Percentiles rank a stretch among this genome's conserved stretches.
These are phyloP conservation scores for Cornus controversa DNA, from an alignment of 148 eudicot species.

Conservation along the genomic window DNA sequence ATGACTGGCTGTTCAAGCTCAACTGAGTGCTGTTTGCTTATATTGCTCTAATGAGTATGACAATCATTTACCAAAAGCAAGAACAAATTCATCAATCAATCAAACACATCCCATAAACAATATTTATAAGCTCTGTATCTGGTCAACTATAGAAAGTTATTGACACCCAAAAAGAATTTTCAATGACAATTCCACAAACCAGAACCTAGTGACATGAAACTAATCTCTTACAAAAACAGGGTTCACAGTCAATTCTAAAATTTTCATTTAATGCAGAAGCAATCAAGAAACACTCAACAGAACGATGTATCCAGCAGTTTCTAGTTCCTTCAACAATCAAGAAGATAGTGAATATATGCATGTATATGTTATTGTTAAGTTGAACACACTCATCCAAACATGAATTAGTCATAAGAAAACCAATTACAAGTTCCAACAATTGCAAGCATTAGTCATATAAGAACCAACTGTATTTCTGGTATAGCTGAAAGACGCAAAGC, in stretches of 20 bases:
- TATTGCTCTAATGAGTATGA: not conserved
- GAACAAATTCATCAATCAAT: not conserved
- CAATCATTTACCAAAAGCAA: not conserved
- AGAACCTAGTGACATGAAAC: not conserved
- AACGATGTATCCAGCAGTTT: not conserved
- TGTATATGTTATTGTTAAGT: not conserved
- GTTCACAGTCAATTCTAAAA: not conserved
- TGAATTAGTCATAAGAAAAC: not conserved
- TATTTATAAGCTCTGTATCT: not conserved
- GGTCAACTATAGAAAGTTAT: not conserved
- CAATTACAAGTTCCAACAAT: not conserved
- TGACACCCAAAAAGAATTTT: not conserved
- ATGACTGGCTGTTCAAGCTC: no score
- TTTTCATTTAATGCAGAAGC: not conserved
- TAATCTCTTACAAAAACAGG: not conserved
- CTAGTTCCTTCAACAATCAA: not conserved
- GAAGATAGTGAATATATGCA: not conserved
- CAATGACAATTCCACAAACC: not conserved
- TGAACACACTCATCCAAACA: not conserved
- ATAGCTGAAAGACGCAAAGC: not conserved
- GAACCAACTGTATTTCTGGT: not conserved
- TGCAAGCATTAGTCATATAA: not conserved
- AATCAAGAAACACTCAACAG: not conserved
- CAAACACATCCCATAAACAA: not conserved
- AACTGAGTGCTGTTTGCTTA: not conserved